Percentiles rank a stretch among this genome's conserved stretches.
These are phyloP conservation scores for Lecanicillium sp. DNA, from an alignment of 2,329 filamentous ascomycete species.

Conservation along the genomic window DNA sequence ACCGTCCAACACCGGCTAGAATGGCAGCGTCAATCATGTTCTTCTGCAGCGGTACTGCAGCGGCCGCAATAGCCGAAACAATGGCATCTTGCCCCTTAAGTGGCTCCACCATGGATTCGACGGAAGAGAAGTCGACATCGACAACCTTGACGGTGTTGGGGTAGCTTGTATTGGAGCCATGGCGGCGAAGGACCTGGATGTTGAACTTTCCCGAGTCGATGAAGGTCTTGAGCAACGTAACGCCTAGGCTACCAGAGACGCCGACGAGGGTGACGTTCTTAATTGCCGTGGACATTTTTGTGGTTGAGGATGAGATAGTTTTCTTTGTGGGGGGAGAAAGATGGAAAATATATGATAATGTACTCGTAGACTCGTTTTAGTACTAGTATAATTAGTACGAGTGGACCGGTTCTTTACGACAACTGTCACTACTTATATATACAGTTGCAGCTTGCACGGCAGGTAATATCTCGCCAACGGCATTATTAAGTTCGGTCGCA, in stretches of 20 bases:
- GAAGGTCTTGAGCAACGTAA: conserved; percentile 4
- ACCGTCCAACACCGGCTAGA: conserved; percentile 41
- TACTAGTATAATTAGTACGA: too few species aligned
- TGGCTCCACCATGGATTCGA: conserved; percentile 32
- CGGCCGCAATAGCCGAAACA: conserved; percentile 33
- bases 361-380: too few species aligned
- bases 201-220: conserved; percentile 13
- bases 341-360: too few species aligned
- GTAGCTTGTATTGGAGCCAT: conserved; percentile 26
- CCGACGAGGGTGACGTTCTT: conserved; percentile 18
- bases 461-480: too few species aligned
- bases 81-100: conserved; percentile 44
- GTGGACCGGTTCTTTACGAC: too few species aligned
- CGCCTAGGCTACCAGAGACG: conserved; percentile 8
- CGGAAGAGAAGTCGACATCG: conserved; percentile 36
- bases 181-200: conserved; percentile 41
- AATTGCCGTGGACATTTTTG: conserved; percentile 9
- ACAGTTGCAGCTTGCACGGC: too few species aligned
- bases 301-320: background rate
- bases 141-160: conserved; percentile 31
- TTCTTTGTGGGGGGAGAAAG: too few species aligned
- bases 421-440: too few species aligned
- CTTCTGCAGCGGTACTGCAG: conserved; percentile 30
- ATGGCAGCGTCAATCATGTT: conserved; percentile 43
- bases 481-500: too few species aligned